Base-by-base conservation (phyloP, 768 basidiomycete genomes). In the Tulasnella sp. region DNA sequence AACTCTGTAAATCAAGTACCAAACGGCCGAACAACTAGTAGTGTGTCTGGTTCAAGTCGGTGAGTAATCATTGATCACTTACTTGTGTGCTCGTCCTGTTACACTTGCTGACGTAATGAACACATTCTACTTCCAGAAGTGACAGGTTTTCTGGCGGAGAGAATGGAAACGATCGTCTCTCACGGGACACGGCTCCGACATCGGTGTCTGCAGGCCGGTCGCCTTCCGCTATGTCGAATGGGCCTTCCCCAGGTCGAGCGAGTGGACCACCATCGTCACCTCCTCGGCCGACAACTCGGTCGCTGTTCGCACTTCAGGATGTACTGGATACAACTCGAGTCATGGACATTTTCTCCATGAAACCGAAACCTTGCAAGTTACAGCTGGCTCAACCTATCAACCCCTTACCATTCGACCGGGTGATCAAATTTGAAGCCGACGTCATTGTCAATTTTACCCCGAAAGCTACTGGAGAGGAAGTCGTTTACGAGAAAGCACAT, bases 311-410 rank as follows among this genome's bases (percentile, higher is more conserved):
- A 75, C 85, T 99, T 17, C 96, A 98, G 78, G 83, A 85, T 39
- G 84, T 92, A 34, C 83, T 99, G 39, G 85, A 88, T 35, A 89
- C 92, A 0, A 86, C 90, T 36, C 83, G 86, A 22, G 92, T 92
- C 8, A 81, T 98, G 35, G 97, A 99, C 79, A 89, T 99, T 62
- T 99, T 99, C 79, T 92, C 93, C 1, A 96, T 99, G 94, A 86
- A 87, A 75, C 90, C 90, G 0, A 95, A 94, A 87, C 96, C 94
- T 75, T 93, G 96, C 72, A 90, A 90, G 74, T 83, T 98, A 64
- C 96, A 98, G 83, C 95, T 99, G 82, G 82, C 85, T 36, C 91
- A 96, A 0, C 88, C 94, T 1, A 81, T 82, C 8, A 71, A 71
- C 41, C 52, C 70, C 17, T 84, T 98, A 47, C 85, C 90, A 29